Evolutionary conservation across 768 basidiomycete genomes (phyloP).

Genomic region (Kwoniella dejecticola): DNA sequence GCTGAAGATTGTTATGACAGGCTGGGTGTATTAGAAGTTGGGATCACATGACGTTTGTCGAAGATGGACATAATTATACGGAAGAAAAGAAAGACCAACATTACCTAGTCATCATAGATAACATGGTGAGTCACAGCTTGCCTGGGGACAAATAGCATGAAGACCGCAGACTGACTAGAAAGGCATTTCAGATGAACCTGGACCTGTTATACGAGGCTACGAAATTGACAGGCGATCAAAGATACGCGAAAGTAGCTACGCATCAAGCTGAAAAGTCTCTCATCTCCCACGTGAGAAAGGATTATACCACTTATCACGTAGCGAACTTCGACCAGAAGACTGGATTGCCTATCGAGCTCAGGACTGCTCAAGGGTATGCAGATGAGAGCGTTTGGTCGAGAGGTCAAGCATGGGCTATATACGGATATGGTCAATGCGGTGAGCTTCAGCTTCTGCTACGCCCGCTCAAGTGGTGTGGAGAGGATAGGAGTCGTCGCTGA

Average conservation of each 20-base stretch:
- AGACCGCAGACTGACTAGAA: too few species aligned
- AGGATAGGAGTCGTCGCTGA: too few species aligned
- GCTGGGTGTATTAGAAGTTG: conserved; percentile 42
- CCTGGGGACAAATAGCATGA: too few species aligned
- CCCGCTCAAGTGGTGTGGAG: too few species aligned
- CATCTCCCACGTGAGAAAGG: conserved; percentile 34
- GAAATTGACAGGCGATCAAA: conserved; percentile 33
- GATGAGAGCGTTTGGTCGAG: conserved; percentile 45
- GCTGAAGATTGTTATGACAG: too few species aligned
- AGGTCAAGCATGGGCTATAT: conserved; percentile 50
- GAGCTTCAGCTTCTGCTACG: conserved; percentile 19
- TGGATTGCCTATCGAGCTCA: conserved; percentile 21
- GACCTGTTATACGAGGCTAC: conserved; percentile 46
- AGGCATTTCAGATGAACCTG: conserved; percentile 40
- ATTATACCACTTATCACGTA: conserved; percentile 45
- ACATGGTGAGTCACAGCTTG: conserved; percentile 36
- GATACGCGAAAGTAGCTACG: conserved; percentile 39
- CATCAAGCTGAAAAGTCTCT: conserved; percentile 39
- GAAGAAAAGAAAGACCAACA: conserved; percentile 39
- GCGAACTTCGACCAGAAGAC: conserved; percentile 46
- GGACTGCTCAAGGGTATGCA: conserved; percentile 44
- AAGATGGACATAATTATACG: conserved; percentile 28
- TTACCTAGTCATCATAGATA: conserved; percentile 48
- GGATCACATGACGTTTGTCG: conserved; percentile 30
- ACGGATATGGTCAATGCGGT: conserved; percentile 48